Conservation (phyloP, 2,329 filamentous ascomycete genomes). For the Venturia nashicola region DNA sequence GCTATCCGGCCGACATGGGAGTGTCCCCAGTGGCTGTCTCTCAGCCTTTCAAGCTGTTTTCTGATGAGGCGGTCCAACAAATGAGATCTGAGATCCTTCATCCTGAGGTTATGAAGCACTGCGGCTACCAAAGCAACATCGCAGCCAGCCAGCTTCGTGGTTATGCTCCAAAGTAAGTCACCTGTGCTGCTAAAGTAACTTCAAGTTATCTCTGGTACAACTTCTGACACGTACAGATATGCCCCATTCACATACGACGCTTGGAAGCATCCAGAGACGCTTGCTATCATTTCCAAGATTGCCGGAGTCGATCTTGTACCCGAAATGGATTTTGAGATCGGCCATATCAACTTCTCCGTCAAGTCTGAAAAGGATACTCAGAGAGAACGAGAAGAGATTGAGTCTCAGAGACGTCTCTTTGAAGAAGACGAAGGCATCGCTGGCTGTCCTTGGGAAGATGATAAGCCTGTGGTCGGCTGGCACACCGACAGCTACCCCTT, state of each 20-base stretch:
- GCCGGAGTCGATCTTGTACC: constrained; percentile 47
- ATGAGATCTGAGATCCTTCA: constrained; percentile 50
- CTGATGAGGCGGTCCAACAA: constrained; percentile 44
- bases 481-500: constrained; percentile 55
- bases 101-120: constrained; percentile 43
- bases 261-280: constrained; percentile 44
- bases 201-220: constrained; percentile 8
- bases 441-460: constrained; percentile 32
- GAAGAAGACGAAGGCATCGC: constrained; percentile 30
- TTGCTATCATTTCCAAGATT: constrained; percentile 41
- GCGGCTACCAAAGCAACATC: constrained; percentile 47
- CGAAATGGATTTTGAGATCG: constrained; percentile 45
- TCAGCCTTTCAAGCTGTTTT: constrained; percentile 53
- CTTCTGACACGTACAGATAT: constrained; percentile 27
- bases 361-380: constrained; percentile 36
- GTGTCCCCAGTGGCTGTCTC: constrained; percentile 53
- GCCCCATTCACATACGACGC: constrained; percentile 53
- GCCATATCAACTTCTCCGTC: constrained; percentile 44
- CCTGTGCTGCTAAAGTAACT: not conserved
- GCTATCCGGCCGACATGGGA: constrained; percentile 40
- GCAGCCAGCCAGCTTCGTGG: constrained; percentile 43
- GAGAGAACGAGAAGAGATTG: constrained; percentile 28
- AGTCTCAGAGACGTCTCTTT: constrained; percentile 24
- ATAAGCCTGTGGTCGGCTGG: constrained; percentile 48
- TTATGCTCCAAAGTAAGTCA: constrained; percentile 43